Percentiles rank a stretch among this genome's conserved stretches.
Evolutionary conservation across 768 basidiomycete genomes (phyloP).

Genomic region (Exidia glandulosa): DNA sequence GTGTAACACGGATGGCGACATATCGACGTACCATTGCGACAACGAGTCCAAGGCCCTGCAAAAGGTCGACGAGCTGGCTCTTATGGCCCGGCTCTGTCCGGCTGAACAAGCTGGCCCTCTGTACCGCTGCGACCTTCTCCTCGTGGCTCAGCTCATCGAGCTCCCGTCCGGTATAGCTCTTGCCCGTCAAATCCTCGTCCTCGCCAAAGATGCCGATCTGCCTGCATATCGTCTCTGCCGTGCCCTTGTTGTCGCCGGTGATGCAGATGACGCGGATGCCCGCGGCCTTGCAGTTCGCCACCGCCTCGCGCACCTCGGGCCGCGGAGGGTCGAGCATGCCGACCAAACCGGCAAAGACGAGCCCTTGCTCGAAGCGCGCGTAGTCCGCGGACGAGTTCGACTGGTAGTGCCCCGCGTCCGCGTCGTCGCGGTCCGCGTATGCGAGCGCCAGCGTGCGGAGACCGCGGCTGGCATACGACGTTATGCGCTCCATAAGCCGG

Average conservation of each 20-base stretch:
- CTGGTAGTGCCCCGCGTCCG: conserved; percentile 71
- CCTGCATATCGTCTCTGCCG: conserved; percentile 93
- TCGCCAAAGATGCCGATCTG: conserved; percentile 89
- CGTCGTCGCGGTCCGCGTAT: conserved; percentile 66
- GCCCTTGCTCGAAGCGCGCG: conserved; percentile 77
- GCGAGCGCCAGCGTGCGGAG: conserved; percentile 89
- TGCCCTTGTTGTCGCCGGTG: conserved; percentile 96
- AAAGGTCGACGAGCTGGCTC: conserved; percentile 83
- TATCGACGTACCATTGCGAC: conserved; percentile 79
- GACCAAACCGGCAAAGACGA: conserved; percentile 90
- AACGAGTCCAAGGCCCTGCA: conserved; percentile 84
- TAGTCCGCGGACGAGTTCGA: conserved; percentile 75
- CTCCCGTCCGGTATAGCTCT: conserved; percentile 92
- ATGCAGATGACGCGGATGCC: conserved; percentile 96
- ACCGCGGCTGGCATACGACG: conserved; percentile 67
- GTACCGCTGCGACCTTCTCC: conserved; percentile 79
- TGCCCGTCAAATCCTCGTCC: conserved; percentile 82
- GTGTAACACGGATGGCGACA: neutral
- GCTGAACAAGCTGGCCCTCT: conserved; percentile 80
- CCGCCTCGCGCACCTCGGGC: conserved; percentile 78
- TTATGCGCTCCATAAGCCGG: conserved; percentile 51
- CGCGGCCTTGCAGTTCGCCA: conserved; percentile 83
- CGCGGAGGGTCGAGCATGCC: conserved; percentile 98
- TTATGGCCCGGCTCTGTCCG: conserved; percentile 95
- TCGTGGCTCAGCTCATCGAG: conserved; percentile 69